A percentile compares a stretch with the other conserved stretches of the same genome.
These are phyloP conservation scores for Nitzschia sp. DNA, from an alignment of 108 stramenopile species.

Conservation along the genomic window DNA sequence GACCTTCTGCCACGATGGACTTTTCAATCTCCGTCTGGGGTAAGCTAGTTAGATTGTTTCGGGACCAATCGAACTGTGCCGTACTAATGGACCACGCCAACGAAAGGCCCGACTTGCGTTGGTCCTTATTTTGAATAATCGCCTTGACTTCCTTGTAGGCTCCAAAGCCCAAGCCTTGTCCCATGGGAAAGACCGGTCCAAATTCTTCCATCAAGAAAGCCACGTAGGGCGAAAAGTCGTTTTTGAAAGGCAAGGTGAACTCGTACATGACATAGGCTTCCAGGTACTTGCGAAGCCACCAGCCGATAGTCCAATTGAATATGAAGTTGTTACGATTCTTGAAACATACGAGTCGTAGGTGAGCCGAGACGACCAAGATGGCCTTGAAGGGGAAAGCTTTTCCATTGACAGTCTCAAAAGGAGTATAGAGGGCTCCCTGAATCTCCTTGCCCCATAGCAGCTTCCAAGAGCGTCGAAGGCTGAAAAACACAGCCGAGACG, in stretches of 20 bases:
- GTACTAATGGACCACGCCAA: conserved; percentile 11
- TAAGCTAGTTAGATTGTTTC: conserved; percentile 1
- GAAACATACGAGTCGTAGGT: conserved; percentile 3
- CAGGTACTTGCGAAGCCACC: conserved; percentile 8
- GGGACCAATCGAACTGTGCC: conserved; percentile 3
- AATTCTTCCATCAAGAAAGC: conserved; percentile 13
- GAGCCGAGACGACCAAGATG: background rate
- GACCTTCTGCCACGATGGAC: conserved; percentile 5
- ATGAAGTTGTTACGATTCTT: background rate
- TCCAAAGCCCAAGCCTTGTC: conserved; percentile 3
- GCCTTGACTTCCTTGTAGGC: conserved; percentile 13
- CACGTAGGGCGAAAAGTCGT: conserved; percentile 12
- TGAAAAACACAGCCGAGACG: conserved; percentile 5
- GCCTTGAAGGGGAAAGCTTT: conserved; percentile 11
- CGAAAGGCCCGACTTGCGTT: conserved; percentile 10
- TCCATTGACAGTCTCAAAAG: conserved; percentile 13
- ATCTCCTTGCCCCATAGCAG: conserved; percentile 4
- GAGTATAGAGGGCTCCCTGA: conserved; percentile 7
- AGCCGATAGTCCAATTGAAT: conserved; percentile 1
- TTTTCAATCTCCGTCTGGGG: conserved; percentile 8
- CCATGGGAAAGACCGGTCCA: conserved; percentile 15
- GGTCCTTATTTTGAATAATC: conserved; percentile 6
- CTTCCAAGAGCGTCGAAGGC: conserved; percentile 8
- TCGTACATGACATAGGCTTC: conserved; percentile 14
- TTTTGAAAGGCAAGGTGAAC: conserved; percentile 15